Evolutionary conservation across 2,329 filamentous ascomycete genomes (phyloP), one percentile per base, ranked within the genome.

Genomic region (Hymenoscyphus fructigenus): DNA sequence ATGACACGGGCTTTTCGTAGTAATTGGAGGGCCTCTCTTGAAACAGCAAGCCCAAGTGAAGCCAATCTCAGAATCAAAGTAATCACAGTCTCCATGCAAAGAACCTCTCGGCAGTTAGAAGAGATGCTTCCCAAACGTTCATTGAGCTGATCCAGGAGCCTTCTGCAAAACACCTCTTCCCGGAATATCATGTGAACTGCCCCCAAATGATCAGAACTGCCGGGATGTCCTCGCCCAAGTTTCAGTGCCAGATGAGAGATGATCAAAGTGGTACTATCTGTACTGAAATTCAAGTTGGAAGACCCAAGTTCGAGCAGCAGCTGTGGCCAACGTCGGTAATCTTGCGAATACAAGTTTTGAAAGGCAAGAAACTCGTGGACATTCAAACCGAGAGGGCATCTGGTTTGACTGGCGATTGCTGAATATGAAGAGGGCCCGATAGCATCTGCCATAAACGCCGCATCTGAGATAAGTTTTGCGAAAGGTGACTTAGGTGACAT

Each of bases 221-320:
- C 32, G 5, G 15, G 17, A 4, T 67, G 63, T 2, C 47, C 12
- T 17, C 86, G 86, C 0, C 89, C 89, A 1, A 79, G 80, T 67
- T 91, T 83, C 0, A 83, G 66, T 0, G 81, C 77, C 0, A 91
- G 75, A 9, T 84, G 82, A 1, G 77, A 75, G 0, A 91, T 71
- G 0, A 89, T 68, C 0, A 76, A 65, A 34, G 79, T 78, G 0
- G 84, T 84, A 0, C 81, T 78, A 34, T 84, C 79, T 0, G 80
- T 81, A 34, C 83, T 85, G 66, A 91, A 85, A 66, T 90, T 89
- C 2, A 92, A 60, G 65, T 83, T 83, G 0, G 81, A 79, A 1
- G 82, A 79, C 0, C 79, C 82, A 2, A 87, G 70, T 66, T 87
- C 83, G 0, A 79, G 66, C 0, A 85, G 69, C 0, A 87, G 76